Base-by-base conservation (phyloP, 106 monocot species). In the Narthecium ossifragum region DNA sequence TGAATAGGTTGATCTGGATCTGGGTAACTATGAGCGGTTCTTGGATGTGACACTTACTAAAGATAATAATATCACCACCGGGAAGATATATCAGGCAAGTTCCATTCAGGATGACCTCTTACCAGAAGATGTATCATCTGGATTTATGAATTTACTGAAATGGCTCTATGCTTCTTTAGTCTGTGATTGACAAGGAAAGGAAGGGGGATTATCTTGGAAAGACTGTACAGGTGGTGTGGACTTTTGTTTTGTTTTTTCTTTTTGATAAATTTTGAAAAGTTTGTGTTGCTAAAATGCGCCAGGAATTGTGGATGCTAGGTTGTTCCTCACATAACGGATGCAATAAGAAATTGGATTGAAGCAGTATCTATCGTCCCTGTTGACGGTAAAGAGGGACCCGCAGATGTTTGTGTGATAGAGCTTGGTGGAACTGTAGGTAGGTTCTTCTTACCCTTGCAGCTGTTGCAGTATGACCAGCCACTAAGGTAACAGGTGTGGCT, bases 121-220 rank as follows among this genome's bases (percentile, higher is more conserved):
- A 23, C 10, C 24, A 43, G n/a, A n/a, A n/a, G n/a, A n/a, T n/a
- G n/a, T n/a, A n/a, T n/a, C n/a, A n/a, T n/a, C n/a, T n/a, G n/a
- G n/a, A n/a, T n/a, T n/a, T n/a, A n/a, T 13, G 53, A n/a, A 22
- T 23, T 17, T 53, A 21, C 34, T 48, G 8, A 43, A 31, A 7
- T 60, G 13, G 31, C 59, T 75, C 7, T 59, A 9, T 67, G 7
- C n/a, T 74, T 15, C 46, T 58, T 65, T 68, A 90, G 81, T 90
- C 85, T 70, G 85, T 90, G 26, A 68, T 90, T 61, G 76, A 90
- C 32, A 85, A 85, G 69, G 90, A 90, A 69, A 78, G 90, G 58
- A 81, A 51, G 62, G 85, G 90, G 41, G 81, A 82, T 54, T 90
- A 90, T 73, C 85, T 90, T 73, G 90, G 90, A 59, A 90, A 90